Evolutionary conservation across 139 green algal species (phyloP).

Genomic region (Tetradesmus obliquus): DNA sequence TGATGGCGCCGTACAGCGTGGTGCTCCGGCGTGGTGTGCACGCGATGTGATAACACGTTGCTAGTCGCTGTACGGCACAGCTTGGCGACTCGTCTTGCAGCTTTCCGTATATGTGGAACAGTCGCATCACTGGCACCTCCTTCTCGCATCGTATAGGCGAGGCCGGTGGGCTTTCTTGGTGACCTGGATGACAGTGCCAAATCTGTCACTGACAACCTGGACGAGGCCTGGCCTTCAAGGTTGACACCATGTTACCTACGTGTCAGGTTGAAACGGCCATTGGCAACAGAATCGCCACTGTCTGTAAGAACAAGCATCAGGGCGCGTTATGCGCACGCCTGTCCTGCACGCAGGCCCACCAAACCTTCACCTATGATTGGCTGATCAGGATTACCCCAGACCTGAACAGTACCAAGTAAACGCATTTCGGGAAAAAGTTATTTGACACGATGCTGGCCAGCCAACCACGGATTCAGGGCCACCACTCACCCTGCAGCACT

Average conservation of each 20-base stretch:
- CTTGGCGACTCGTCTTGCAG: too few species aligned
- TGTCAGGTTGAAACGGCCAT: not conserved
- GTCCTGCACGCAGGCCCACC: not conserved
- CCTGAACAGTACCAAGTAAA: not conserved
- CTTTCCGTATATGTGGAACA: too few species aligned
- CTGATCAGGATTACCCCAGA: not conserved
- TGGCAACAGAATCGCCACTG: not conserved
- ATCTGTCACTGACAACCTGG: not conserved
- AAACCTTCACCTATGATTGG: not conserved
- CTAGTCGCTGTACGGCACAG: too few species aligned
- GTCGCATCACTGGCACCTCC: too few species aligned
- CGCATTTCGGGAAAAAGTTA: not conserved
- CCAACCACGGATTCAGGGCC: not conserved
- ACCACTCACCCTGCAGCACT: not conserved
- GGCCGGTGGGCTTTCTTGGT: too few species aligned
- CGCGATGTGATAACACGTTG: too few species aligned
- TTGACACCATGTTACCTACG: not conserved
- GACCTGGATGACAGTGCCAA: not conserved
- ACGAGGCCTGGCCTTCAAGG: not conserved
- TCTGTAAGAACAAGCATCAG: not conserved
- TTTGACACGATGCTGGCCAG: not conserved
- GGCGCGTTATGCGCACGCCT: not conserved
- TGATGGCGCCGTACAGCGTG: too few species aligned
- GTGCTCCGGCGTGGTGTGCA: too few species aligned
- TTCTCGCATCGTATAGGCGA: too few species aligned